phyloP scores from a whole-genome alignment of 2,329 filamentous ascomycete genomes.

The Fusarium torreyae region DNA sequence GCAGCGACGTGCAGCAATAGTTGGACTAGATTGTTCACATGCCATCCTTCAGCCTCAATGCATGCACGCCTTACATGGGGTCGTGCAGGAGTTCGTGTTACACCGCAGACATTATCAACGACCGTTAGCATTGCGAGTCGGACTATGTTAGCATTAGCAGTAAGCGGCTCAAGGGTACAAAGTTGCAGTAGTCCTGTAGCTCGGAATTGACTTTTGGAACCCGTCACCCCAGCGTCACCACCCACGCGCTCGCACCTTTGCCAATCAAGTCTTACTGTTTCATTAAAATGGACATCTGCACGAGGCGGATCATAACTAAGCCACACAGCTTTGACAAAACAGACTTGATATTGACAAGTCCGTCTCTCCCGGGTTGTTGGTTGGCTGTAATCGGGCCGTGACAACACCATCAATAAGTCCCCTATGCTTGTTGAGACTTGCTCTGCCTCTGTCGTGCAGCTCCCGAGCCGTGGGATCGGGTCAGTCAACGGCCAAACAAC shows the following conservation, averaged over 20 bases:
- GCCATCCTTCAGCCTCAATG: conserved; percentile 32
- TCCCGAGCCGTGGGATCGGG: conserved; percentile 41
- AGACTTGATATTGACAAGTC: not conserved
- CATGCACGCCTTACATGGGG: conserved; percentile 22
- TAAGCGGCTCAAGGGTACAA: conserved; percentile 1
- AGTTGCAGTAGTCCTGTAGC: conserved; percentile 11
- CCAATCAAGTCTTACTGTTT: conserved; percentile 17
- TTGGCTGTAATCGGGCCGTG: conserved; percentile 35
- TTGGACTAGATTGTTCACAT: conserved; percentile 32
- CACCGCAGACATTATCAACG: conserved; percentile 11
- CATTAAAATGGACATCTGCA: conserved; percentile 1
- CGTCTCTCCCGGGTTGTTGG: not conserved
- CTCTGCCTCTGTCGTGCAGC: conserved; percentile 34
- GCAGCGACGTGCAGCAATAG: conserved; percentile 41
- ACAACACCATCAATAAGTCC: conserved; percentile 17
- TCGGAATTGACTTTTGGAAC: conserved; percentile 30
- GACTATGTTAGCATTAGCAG: not conserved
- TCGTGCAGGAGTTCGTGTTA: conserved; percentile 26
- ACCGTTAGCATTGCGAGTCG: not conserved
- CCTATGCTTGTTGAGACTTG: conserved; percentile 16
- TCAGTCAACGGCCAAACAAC: conserved; percentile 23
- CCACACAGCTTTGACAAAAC: conserved; percentile 9
- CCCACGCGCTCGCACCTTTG: conserved; percentile 7
- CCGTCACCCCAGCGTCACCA: conserved; percentile 23
- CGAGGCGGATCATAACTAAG: conserved; percentile 23